These are phyloP conservation scores for Ustilago bromivora DNA, from an alignment of 1,284 basidiomycete species.

Conservation along the genomic window DNA sequence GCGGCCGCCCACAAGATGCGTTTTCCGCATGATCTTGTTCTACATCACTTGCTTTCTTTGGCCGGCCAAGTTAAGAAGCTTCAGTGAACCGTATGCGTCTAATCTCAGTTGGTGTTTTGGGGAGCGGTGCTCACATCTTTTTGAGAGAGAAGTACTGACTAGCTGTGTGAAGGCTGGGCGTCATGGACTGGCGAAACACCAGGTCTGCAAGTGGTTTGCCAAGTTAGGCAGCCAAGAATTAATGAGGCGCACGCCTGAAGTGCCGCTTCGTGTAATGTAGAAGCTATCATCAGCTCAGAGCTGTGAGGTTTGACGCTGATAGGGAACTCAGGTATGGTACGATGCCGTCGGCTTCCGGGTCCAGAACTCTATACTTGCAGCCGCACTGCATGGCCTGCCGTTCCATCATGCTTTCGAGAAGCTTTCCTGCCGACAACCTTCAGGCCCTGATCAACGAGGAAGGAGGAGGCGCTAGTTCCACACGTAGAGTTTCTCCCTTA, in stretches of 20 bases:
- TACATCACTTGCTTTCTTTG: background rate
- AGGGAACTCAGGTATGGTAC: background rate
- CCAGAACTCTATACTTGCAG: conserved; percentile 15
- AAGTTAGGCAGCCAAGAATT: background rate
- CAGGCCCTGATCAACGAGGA: background rate
- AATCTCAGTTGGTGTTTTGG: too few relatives aligned
- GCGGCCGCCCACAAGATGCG: conserved; percentile 3
- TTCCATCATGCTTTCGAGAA: background rate
- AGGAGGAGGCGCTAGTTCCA: background rate
- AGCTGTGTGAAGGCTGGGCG: too few relatives aligned
- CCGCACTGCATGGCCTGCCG: background rate
- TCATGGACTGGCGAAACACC: too few relatives aligned
- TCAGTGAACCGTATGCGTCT: too few relatives aligned
- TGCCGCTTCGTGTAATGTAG: background rate
- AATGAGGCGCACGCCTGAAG: too few relatives aligned
- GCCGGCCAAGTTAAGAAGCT: too few relatives aligned
- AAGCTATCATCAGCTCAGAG: background rate
- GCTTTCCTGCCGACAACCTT: background rate
- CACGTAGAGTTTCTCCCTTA: conserved; percentile 8
- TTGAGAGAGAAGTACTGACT: too few relatives aligned
- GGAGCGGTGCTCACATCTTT: too few relatives aligned
- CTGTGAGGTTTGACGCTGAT: background rate
- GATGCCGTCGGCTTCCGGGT: conserved; percentile 5
- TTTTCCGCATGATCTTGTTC: conserved; percentile 7
- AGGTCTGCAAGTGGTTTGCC: too few relatives aligned